Evolutionary conservation across 345 rosid species (phyloP).

Genomic region (Melaleuca alternifolia): DNA sequence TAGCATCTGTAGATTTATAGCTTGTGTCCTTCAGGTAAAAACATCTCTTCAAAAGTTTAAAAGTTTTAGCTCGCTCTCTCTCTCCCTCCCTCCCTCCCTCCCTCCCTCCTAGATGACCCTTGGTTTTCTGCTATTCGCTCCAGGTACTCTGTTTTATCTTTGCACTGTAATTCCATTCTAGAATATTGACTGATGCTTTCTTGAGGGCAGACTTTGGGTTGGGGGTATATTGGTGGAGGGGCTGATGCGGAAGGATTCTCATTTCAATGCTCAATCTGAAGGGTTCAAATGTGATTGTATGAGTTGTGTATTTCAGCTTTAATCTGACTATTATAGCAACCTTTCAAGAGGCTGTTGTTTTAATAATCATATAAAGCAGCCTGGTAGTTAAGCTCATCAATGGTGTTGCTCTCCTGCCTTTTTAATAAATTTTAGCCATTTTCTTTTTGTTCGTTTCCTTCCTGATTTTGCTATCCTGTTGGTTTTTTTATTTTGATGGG

Average conservation of each 20-base stretch:
- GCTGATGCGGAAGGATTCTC: background rate
- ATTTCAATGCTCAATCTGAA: background rate
- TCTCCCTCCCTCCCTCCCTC: too few species aligned
- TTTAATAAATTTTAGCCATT: background rate
- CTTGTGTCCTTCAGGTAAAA: background rate
- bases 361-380: background rate
- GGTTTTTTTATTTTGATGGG: background rate
- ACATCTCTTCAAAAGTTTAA: background rate
- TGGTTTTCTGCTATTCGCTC: background rate
- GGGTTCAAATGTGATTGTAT: background rate
- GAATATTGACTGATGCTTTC: background rate
- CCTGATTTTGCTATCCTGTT: background rate
- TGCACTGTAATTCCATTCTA: background rate
- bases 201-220: background rate
- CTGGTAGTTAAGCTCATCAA: background rate
- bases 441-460: background rate
- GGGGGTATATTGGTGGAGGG: background rate
- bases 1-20: background rate
- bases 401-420: background rate
- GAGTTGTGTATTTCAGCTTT: background rate
- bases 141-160: background rate
- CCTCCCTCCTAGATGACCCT: background rate
- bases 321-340: background rate
- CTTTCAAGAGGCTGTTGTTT: background rate
- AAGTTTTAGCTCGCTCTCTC: background rate